Conservation (phyloP, 1,284 basidiomycete genomes). For the Ustilago xerochloae region DNA sequence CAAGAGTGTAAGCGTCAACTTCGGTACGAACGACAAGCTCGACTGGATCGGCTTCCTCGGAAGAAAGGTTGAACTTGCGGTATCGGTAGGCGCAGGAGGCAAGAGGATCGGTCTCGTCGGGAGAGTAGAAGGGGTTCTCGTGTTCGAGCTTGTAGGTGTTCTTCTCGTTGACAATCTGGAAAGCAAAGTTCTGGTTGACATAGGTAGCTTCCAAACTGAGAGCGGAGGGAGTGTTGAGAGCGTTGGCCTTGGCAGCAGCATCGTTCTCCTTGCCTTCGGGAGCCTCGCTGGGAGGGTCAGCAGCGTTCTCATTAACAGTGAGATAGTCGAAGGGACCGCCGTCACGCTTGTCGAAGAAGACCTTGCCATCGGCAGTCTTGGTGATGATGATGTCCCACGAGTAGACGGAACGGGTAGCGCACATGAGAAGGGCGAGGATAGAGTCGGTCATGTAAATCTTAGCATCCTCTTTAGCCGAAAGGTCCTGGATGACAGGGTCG, state of each 20-base stretch:
- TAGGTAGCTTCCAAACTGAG: constrained; percentile 97
- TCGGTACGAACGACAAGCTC: constrained; percentile 94
- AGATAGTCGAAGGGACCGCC: constrained; percentile 96
- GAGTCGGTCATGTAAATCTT: constrained; percentile 95
- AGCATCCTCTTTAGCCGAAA: constrained; percentile 72
- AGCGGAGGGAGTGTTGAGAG: constrained; percentile 92
- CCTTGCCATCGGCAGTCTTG: constrained; percentile 84
- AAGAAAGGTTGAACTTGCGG: constrained; percentile 92
- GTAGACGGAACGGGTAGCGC: constrained; percentile 91
- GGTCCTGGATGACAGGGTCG: constrained; percentile 75
- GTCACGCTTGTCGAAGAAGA: constrained; percentile 94
- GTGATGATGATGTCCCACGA: constrained; percentile 99
- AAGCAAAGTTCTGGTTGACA: constrained; percentile 98
- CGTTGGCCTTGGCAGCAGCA: constrained; percentile 71
- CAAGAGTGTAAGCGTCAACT: constrained; percentile 83
- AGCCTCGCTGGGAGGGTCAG: constrained; percentile 88
- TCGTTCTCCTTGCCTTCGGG: constrained; percentile 59
- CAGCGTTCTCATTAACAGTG: constrained; percentile 98
- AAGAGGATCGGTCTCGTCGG: constrained; percentile 91
- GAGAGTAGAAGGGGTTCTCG: constrained; percentile 84
- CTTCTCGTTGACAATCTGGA: constrained; percentile 89
- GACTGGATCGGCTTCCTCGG: constrained; percentile 82
- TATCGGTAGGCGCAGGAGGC: constrained; percentile 97
- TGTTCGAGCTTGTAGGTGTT: constrained; percentile 69
- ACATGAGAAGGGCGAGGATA: constrained; percentile 96